A percentile compares a stretch with the other conserved stretches of the same genome.
Conservation (phyloP, 2,329 filamentous ascomycete genomes). For the Aspergillus brunneoviolaceus region DNA sequence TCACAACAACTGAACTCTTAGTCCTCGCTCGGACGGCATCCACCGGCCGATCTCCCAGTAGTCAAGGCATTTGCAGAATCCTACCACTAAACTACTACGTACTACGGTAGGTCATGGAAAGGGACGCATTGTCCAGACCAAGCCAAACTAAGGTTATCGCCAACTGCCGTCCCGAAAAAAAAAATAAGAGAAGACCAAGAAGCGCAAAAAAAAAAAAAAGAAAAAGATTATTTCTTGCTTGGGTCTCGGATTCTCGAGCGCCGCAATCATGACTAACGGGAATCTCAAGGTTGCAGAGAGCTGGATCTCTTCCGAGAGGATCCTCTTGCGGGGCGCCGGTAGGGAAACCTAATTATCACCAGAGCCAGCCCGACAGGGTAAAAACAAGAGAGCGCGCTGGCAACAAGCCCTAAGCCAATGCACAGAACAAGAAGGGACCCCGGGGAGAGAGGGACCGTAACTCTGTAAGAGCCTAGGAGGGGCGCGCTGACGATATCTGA, state of each 20-base stretch:
- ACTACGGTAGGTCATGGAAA: constrained; percentile 10
- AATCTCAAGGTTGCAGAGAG: neutral
- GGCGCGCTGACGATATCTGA: constrained; percentile 5
- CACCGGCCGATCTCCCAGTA: neutral
- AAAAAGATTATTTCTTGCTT: too few relatives aligned
- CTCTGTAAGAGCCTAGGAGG: neutral
- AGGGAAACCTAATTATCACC: constrained; percentile 6
- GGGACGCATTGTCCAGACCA: constrained; percentile 13
- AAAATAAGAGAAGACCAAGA: neutral
- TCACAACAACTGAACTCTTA: neutral
- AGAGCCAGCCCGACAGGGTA: neutral
- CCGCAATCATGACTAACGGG: constrained; percentile 5
- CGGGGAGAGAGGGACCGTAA: neutral
- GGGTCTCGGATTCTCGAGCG: neutral
- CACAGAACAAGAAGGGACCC: neutral
- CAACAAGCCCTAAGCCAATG: neutral
- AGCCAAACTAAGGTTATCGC: constrained; percentile 22
- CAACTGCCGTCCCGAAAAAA: constrained; percentile 22
- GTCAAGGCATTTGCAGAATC: neutral
- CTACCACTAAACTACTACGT: neutral
- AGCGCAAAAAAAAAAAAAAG: too few relatives aligned
- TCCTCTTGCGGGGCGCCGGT: constrained; percentile 12
- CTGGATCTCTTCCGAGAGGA: constrained; percentile 14
- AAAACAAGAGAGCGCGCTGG: neutral
- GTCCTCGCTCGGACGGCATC: neutral